Evolutionary conservation across 2,329 filamentous ascomycete genomes (phyloP).

Genomic region (Ophiostoma himal-ulmi): DNA sequence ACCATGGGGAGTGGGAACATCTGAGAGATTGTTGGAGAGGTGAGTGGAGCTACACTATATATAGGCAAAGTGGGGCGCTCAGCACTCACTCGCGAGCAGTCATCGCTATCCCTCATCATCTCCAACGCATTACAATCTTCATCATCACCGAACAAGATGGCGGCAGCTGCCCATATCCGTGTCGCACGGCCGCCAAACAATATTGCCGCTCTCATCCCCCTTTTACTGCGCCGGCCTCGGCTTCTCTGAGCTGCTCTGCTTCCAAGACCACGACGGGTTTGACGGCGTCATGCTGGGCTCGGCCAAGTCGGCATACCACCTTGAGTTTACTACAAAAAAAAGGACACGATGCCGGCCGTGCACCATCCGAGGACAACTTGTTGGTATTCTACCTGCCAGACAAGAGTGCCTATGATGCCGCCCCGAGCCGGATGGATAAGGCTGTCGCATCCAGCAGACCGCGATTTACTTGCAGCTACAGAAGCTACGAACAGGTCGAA

Average conservation of each 20-base stretch:
- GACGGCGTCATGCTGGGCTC: slow-evolving; percentile 39
- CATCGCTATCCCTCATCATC: too few species aligned
- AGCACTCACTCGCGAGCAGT: not conserved
- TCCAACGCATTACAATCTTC: not conserved
- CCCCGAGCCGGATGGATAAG: slow-evolving; percentile 34
- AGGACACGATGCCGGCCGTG: slow-evolving; percentile 34
- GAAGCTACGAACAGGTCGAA: too few species aligned
- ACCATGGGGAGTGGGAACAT: slow-evolving; percentile 15
- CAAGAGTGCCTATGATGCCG: slow-evolving; percentile 29
- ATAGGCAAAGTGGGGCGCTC: not conserved
- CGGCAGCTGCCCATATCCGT: slow-evolving; percentile 33
- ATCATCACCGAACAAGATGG: not conserved
- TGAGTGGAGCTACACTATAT: not conserved
- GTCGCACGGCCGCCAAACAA: slow-evolving; percentile 40
- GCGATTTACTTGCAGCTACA: not conserved
- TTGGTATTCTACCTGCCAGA: slow-evolving; percentile 41
- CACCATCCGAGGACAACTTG: slow-evolving; percentile 41
- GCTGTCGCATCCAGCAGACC: not conserved
- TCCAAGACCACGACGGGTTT: slow-evolving; percentile 37
- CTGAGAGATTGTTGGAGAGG: not conserved
- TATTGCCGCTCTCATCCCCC: slow-evolving; percentile 35
- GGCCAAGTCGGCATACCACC: slow-evolving; percentile 34
- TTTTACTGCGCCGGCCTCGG: slow-evolving; percentile 41
- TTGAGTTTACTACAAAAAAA: slow-evolving; percentile 38
- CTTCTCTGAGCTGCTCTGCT: slow-evolving; percentile 34